A percentile compares a stretch with the other conserved stretches of the same genome.
These are phyloP conservation scores for Apiospora koreana DNA, from an alignment of 2,329 filamentous ascomycete species.

Conservation along the genomic window DNA sequence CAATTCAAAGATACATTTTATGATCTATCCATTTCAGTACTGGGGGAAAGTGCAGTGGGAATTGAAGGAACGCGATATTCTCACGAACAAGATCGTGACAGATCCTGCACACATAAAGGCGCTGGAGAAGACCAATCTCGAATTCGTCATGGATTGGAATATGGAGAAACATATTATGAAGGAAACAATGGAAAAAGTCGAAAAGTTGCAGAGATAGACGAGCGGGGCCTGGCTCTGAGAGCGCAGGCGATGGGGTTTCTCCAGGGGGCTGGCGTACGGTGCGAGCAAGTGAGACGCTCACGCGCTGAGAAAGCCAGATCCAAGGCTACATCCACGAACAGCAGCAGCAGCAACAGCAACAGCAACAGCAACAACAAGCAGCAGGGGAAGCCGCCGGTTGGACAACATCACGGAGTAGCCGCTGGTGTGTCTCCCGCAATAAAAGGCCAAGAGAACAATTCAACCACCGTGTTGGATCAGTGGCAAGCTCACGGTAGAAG, in stretches of 20 bases:
- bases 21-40: not conserved
- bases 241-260: not conserved
- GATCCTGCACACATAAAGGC: not conserved
- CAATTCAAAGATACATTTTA: not conserved
- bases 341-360: too few species aligned
- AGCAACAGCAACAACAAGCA: not conserved
- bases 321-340: not conserved
- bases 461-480: not conserved
- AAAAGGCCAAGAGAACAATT: too few species aligned
- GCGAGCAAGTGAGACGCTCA: not conserved
- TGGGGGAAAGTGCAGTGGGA: not conserved
- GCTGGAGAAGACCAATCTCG: not conserved
- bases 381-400: too few species aligned
- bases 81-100: not conserved
- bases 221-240: not conserved
- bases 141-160: not conserved
- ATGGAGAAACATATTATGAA: not conserved
- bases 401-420: too few species aligned
- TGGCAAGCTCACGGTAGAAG: not conserved
- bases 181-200: not conserved
- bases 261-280: not conserved
- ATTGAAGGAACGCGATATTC: not conserved
- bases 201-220: too few species aligned
- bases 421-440: too few species aligned
- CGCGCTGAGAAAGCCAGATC: not conserved